Conservation (phyloP, 2,329 filamentous ascomycete genomes). For the Trichocomaceae sp. region DNA sequence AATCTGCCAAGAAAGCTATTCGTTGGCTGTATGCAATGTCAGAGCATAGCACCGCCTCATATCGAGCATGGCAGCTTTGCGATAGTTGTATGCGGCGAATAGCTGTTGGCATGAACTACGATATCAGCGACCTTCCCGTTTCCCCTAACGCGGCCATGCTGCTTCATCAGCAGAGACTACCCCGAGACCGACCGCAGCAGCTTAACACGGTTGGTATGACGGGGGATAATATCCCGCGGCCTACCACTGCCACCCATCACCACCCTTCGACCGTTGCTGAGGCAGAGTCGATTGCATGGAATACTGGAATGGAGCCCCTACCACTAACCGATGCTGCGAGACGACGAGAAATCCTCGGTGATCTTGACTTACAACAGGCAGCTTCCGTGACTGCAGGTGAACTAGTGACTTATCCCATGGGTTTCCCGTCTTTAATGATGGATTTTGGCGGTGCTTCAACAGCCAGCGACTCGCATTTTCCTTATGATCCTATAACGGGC, state of each 20-base stretch:
- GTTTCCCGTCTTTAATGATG: conserved; percentile 7
- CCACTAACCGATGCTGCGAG: background rate
- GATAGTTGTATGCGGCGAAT: conserved; percentile 31
- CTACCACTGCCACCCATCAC: background rate
- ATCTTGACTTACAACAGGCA: background rate
- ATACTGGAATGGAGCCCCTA: conserved; percentile 11
- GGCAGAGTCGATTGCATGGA: conserved; percentile 4
- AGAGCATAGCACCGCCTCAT: conserved; percentile 32
- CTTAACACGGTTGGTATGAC: background rate
- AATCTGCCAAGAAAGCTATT: conserved; percentile 35
- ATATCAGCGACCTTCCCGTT: conserved; percentile 30
- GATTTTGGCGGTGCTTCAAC: conserved; percentile 10
- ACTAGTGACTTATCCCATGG: conserved; percentile 2
- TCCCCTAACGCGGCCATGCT: conserved; percentile 15
- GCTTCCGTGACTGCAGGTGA: background rate
- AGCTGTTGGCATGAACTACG: conserved; percentile 29
- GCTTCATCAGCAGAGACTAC: conserved; percentile 5
- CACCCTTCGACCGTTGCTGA: background rate
- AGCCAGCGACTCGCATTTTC: conserved; percentile 28
- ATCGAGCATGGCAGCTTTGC: conserved; percentile 39
- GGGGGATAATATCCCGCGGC: background rate
- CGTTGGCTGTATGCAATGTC: conserved; percentile 40
- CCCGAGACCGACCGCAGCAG: background rate
- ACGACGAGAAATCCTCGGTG: conserved; percentile 1
- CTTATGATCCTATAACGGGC: conserved; percentile 34